These are phyloP conservation scores for Cyamopsis tetragonoloba DNA, from an alignment of 306 rosid genomes.

Conservation along the genomic window DNA sequence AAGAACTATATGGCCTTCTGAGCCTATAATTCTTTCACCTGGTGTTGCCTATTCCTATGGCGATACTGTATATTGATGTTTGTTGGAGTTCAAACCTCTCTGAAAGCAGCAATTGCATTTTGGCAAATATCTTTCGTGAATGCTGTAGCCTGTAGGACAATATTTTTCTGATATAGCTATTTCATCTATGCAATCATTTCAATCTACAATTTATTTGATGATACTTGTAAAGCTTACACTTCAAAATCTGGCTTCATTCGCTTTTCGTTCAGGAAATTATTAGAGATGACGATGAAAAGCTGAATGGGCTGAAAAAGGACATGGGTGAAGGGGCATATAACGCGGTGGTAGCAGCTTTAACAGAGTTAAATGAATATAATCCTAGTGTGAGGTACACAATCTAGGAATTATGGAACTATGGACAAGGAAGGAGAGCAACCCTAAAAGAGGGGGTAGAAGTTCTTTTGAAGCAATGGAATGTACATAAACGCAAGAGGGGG, in stretches of 20 bases:
- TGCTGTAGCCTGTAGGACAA: constrained; percentile 1
- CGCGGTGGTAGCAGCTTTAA: constrained; percentile 47
- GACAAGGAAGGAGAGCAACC: constrained; percentile 43
- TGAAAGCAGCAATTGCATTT: no score
- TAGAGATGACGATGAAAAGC: constrained; percentile 44
- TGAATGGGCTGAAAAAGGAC: constrained; percentile 39
- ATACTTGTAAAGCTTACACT: neutral
- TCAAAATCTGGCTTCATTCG: neutral
- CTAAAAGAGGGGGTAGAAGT: constrained; percentile 40
- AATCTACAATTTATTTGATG: neutral
- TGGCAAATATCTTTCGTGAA: no score
- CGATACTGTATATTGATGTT: neutral
- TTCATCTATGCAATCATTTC: constrained; percentile 1
- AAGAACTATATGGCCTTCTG: no score
- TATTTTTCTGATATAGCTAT: neutral
- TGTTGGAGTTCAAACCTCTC: no score
- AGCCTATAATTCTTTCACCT: neutral
- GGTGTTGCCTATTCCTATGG: neutral
- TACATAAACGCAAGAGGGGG: constrained; percentile 33
- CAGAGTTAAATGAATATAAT: constrained; percentile 48
- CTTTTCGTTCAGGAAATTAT: constrained; percentile 53
- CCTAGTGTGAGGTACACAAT: constrained; percentile 54
- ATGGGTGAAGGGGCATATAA: constrained; percentile 40
- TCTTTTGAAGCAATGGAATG: constrained; percentile 34
- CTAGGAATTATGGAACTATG: constrained; percentile 53